A percentile compares a stretch with the other conserved stretches of the same genome.
Conservation (phyloP, 345 rosid genomes). For the Aquilaria malaccensis region DNA sequence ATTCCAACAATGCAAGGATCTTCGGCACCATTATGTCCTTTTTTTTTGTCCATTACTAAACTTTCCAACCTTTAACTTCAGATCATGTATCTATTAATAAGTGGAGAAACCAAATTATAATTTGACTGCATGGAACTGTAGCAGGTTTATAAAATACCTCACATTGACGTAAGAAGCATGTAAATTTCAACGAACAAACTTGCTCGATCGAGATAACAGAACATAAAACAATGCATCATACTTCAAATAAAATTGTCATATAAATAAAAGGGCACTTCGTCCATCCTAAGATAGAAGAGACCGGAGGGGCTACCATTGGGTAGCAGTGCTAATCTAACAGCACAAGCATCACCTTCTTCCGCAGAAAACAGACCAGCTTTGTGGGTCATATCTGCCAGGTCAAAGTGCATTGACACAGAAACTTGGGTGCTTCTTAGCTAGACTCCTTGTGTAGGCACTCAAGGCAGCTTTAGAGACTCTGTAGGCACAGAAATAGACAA, state of each 20-base stretch:
- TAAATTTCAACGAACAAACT: too few relatives aligned
- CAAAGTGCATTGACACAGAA: conserved; percentile 18
- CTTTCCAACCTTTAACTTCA: too few relatives aligned
- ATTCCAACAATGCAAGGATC: conserved; percentile 39
- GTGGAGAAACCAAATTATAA: too few relatives aligned
- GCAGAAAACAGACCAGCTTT: not conserved
- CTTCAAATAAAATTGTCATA: too few relatives aligned
- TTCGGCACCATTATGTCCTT: conserved; percentile 26
- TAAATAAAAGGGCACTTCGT: not conserved
- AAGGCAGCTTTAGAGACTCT: conserved; percentile 27
- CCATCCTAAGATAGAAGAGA: not conserved
- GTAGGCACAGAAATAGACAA: conserved; percentile 16
- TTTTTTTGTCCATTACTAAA: too few relatives aligned
- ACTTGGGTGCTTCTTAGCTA: conserved; percentile 20
- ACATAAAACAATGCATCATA: too few relatives aligned
- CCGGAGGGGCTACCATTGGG: conserved; percentile 11
- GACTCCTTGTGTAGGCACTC: conserved; percentile 33
- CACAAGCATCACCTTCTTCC: conserved; percentile 11
- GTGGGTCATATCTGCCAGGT: conserved; percentile 25
- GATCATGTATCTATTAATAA: too few relatives aligned
- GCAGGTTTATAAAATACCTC: too few relatives aligned
- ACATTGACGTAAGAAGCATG: too few relatives aligned
- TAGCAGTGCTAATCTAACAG: conserved; percentile 5
- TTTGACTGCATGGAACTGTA: too few relatives aligned
- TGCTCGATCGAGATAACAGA: too few relatives aligned